Evolutionary conservation across 768 basidiomycete genomes (phyloP), one percentile per base, ranked within the genome.

Genomic region (Boletus rufocinnamomeus): DNA sequence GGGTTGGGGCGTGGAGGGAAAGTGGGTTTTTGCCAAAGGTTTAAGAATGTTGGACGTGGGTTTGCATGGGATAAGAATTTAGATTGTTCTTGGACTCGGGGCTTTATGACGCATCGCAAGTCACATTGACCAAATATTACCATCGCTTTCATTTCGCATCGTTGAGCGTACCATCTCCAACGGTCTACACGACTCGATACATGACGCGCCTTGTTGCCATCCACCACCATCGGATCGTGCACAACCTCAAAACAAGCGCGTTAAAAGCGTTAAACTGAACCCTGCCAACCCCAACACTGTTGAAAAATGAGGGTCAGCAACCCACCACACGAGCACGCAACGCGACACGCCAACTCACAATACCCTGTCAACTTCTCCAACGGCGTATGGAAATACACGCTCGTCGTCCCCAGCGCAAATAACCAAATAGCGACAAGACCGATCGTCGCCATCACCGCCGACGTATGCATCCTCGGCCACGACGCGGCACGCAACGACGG

Each of bases 311-410:
- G 44, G 17, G 14, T 59, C 17, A 68, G 59, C 16, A 48, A 46
- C n/a, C 25, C 17, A 45, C 19, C 30, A 19, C 34, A 11, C n/a
- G 19, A 17, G 23, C 13, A 32, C 25, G 0, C 2, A 6, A 30
- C 16, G 6, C 8, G n/a, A 30, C 9, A 54, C 28, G 14, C 32
- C 4, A 48, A 85, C 91, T 69, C 68, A 95, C 94, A 41, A 58
- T 88, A 89, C 14, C 96, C 96, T 3, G 88, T 85, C 35, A 92
- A 59, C 76, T 98, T 98, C 77, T 98, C 96, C 14, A 80, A 73
- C 0, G 93, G 92, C 4, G 88, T 80, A 69, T 98, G 96, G 78
- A 96, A 98, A 72, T 93, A 98, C 9, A 96, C 76, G 52, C 88
- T 85, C 23, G 96, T 98, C 46, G 91, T 91, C 58, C 82, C 83